Evolutionary conservation across 1,284 basidiomycete species (phyloP).

Genomic region (Bjerkandera adusta): DNA sequence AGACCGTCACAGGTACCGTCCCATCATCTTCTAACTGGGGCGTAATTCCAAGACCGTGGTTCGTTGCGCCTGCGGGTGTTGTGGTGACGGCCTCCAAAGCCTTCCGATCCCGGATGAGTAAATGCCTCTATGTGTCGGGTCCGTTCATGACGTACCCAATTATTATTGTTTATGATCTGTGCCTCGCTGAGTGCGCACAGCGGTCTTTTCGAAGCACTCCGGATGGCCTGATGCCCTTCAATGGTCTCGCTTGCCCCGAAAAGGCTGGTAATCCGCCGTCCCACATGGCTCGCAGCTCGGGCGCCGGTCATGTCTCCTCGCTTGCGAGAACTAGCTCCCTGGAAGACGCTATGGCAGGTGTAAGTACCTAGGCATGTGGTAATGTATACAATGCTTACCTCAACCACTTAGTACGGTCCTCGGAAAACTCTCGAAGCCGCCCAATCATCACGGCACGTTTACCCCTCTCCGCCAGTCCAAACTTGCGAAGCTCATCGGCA

Average conservation of each 20-base stretch:
- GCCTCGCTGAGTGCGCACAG: not conserved
- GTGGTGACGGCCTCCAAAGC: no score
- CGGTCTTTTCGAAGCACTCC: not conserved
- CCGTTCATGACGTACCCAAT: no score
- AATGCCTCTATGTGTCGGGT: no score
- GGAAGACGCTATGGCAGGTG: not conserved
- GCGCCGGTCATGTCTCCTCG: constrained; percentile 9
- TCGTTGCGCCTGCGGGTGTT: no score
- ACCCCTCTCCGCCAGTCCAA: constrained; percentile 8
- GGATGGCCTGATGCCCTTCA: not conserved
- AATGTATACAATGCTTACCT: constrained; percentile 1
- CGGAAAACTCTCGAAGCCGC: constrained; percentile 11
- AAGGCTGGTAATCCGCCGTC: constrained; percentile 5
- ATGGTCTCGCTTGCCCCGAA: not conserved
- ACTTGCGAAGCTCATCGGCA: not conserved
- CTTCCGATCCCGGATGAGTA: no score
- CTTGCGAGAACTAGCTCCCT: not conserved
- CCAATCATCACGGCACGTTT: constrained; percentile 4
- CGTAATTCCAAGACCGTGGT: no score
- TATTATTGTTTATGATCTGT: not conserved
- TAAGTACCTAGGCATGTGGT: not conserved
- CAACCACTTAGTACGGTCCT: constrained; percentile 6
- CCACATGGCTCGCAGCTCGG: not conserved
- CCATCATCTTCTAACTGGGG: no score
- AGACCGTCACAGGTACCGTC: no score